Evolutionary conservation across 768 basidiomycete species (phyloP), one percentile per base, ranked within the genome.

Genomic region (Phaffia australis): DNA sequence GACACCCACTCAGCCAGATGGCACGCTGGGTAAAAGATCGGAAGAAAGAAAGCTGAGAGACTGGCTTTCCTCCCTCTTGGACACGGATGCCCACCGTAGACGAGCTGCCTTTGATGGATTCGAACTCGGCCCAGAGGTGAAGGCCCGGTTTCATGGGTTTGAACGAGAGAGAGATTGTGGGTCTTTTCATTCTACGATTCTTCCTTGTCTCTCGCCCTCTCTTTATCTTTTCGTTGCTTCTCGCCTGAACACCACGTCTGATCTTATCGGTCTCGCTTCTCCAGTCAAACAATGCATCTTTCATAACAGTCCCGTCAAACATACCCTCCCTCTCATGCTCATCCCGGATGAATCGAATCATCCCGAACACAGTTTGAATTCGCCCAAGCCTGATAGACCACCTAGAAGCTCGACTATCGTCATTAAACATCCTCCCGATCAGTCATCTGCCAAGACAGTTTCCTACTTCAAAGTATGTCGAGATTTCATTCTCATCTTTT

Each of bases 251-350:
- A 27, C n/a, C 51, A 4, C 16, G 51, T 52, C 51, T 57, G 35
- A 19, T 32, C 55, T 63, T 21, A 55, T 55, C 19, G 2, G 56
- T 51, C 46, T 19, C 3, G 27, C n/a, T 11, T 50, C 59, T 14
- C 23, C 48, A 68, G 79, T 80, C 77, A 80, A 80, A 65, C 72
- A 72, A 32, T 75, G 76, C 15, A 72, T 72, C 4, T 80, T 79
- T 64, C 64, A 76, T n/a, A 72, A 74, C 1, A 49, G 73, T 1
- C 70, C 74, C 6, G 66, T 73, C 54, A 77, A 76, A 55, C 76
- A 78, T 61, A 73, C 74, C 0, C 70, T 80, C 3, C 62, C 71
- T 56, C 67, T 75, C 32, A 68, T 57, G 19, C 65, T 73, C 23
- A 51, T 56, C 19, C 58, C 66, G 55, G 23, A 59, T 32, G 15